Percentiles rank a stretch among this genome's conserved stretches.
These are phyloP conservation scores for Fusarium pseudocircinatum DNA, from an alignment of 2,329 filamentous ascomycete species.

Conservation along the genomic window DNA sequence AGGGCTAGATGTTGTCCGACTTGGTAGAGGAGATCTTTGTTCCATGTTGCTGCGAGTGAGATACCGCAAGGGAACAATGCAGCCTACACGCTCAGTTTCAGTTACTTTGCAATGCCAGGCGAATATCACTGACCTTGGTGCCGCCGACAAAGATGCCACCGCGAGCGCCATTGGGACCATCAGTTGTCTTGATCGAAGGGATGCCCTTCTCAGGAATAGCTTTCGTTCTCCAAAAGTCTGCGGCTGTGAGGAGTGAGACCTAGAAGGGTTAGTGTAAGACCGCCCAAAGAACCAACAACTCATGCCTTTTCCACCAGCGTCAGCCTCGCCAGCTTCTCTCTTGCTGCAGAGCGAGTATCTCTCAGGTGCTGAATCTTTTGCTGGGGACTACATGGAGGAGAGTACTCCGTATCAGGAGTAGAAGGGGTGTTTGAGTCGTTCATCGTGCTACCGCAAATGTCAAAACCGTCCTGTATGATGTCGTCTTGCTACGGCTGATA, in stretches of 20 bases:
- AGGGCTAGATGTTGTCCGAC: constrained; percentile 76
- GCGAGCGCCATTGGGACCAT: constrained; percentile 76
- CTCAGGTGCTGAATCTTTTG: constrained; percentile 49
- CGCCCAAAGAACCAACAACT: neutral
- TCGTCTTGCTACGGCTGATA: neutral
- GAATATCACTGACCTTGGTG: constrained; percentile 59
- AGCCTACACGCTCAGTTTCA: constrained; percentile 57
- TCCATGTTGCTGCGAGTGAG: constrained; percentile 83
- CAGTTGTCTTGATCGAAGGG: constrained; percentile 72
- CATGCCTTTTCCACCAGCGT: constrained; percentile 67
- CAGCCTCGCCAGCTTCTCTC: constrained; percentile 61
- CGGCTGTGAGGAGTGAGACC: constrained; percentile 68
- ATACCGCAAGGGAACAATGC: constrained; percentile 83
- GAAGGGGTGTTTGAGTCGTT: constrained; percentile 44
- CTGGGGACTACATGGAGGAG: constrained; percentile 56
- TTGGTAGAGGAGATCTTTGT: constrained; percentile 73
- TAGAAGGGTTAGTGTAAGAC: constrained; percentile 41
- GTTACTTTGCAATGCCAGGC: rapidly evolving
- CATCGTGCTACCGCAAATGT: constrained; percentile 11
- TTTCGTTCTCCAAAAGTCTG: constrained; percentile 77
- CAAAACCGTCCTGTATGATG: neutral
- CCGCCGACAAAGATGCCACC: constrained; percentile 76
- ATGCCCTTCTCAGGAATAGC: constrained; percentile 70
- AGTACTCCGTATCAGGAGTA: constrained; percentile 62
- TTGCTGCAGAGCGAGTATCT: constrained; percentile 54